These are phyloP conservation scores for Neonectria magnoliae DNA, from an alignment of 2,329 filamentous ascomycete genomes.

Conservation along the genomic window DNA sequence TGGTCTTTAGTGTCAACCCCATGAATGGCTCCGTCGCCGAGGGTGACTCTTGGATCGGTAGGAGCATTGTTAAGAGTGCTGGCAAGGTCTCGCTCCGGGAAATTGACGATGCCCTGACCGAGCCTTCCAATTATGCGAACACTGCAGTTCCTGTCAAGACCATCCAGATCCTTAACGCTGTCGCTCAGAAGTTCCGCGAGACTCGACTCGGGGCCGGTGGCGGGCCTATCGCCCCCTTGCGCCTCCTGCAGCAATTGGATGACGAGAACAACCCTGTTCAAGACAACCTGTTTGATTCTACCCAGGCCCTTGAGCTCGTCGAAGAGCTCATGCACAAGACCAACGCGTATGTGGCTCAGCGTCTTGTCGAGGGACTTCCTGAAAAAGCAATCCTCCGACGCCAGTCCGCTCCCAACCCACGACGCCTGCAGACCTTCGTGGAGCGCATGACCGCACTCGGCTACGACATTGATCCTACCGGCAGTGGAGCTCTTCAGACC, in stretches of 20 bases:
- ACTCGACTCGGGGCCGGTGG: slow-evolving; percentile 82
- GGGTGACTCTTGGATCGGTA: slow-evolving; percentile 92
- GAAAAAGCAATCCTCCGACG: slow-evolving; percentile 93
- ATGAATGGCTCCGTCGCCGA: slow-evolving; percentile 82
- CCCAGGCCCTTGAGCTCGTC: slow-evolving; percentile 88
- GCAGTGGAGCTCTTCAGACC: slow-evolving; percentile 91
- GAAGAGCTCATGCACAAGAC: slow-evolving; percentile 96
- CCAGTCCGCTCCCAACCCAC: slow-evolving; percentile 84
- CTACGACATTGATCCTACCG: slow-evolving; percentile 87
- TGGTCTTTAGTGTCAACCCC: slow-evolving; percentile 90
- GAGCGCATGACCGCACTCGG: slow-evolving; percentile 93
- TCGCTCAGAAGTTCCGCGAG: slow-evolving; percentile 92
- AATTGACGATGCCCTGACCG: slow-evolving; percentile 82
- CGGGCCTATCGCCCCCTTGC: slow-evolving; percentile 83
- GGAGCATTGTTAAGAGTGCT: slow-evolving; percentile 90
- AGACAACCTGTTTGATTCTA: slow-evolving; percentile 94
- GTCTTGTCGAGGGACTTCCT: slow-evolving; percentile 79
- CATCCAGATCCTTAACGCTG: slow-evolving; percentile 81
- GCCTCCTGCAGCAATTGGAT: slow-evolving; percentile 91
- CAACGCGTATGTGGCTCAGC: slow-evolving; percentile 89
- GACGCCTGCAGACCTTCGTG: slow-evolving; percentile 88
- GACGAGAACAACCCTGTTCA: slow-evolving; percentile 98
- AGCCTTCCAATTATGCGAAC: slow-evolving; percentile 69
- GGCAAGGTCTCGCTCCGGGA: slow-evolving; percentile 87
- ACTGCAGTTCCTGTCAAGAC: slow-evolving; percentile 76